These are phyloP conservation scores for Colletotrichum ledebouriae DNA, from an alignment of 2,329 filamentous ascomycete species.

Conservation along the genomic window DNA sequence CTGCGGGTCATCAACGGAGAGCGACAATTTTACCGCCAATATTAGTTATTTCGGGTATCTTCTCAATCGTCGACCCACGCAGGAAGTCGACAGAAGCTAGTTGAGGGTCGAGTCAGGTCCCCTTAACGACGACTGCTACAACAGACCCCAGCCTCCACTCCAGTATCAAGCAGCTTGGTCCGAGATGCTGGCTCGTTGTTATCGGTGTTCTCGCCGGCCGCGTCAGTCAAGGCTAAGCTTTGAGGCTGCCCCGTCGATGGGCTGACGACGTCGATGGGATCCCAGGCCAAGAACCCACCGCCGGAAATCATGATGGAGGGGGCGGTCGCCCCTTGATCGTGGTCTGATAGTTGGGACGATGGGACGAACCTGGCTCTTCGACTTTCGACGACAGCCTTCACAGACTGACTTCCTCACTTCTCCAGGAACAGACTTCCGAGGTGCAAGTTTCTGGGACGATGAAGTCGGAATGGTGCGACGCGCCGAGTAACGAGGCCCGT, in stretches of 20 bases:
- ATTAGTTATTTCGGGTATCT: too few species aligned
- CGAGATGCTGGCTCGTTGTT: neutral
- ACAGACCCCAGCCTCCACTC: slow-evolving; percentile 7
- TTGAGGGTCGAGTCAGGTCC: neutral
- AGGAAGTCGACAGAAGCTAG: neutral
- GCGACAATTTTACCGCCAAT: neutral
- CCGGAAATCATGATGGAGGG: neutral
- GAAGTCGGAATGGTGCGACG: slow-evolving; percentile 22
- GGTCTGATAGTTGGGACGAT: slow-evolving; percentile 11
- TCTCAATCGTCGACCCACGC: too few species aligned
- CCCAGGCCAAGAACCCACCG: neutral
- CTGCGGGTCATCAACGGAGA: neutral
- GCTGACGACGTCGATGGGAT: neutral
- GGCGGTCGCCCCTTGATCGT: too few species aligned
- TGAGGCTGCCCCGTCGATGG: neutral
- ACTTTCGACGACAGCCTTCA: neutral
- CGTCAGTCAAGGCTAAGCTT: slow-evolving; percentile 26
- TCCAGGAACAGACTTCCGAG: slow-evolving; percentile 4
- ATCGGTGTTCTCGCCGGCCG: slow-evolving; percentile 3
- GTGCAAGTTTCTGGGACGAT: neutral
- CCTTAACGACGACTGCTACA: neutral
- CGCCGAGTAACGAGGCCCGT: neutral
- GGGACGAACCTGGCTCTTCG: slow-evolving; percentile 13
- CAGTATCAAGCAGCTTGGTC: too few species aligned
- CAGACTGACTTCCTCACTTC: neutral